Base-by-base conservation (phyloP, 768 basidiomycete genomes). In the Exsudoporus frostii region DNA sequence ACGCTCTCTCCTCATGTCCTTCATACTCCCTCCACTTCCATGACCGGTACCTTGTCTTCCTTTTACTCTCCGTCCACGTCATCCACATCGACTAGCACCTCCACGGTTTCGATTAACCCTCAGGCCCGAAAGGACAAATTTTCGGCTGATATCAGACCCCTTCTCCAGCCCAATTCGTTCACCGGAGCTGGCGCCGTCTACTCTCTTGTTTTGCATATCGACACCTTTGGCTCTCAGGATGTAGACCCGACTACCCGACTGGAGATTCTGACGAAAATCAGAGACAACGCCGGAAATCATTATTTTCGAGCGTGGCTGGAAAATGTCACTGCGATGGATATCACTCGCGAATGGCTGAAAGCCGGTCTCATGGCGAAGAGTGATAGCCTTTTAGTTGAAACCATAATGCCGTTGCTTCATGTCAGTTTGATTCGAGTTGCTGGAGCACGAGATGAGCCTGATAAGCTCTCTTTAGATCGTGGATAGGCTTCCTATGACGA, bases 281-380 rank as follows among this genome's bases (percentile, higher is more conserved):
- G 90, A 57, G 90, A 93, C 68, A 82, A 85, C 44, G 91, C 91
- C 27, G 87, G 84, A 38, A 90, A 91, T 65, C 88, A 90, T 62
- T 93, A 92, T 65, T 92, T 88, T 67, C 83, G 88, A 39, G 90
- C 89, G 5, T 92, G 90, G 90, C 79, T 83, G 15, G 90, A 90
- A 67, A 90, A 88, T 65, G n/a, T 65, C 40, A 68, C 70, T 36
- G 91, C 89, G 17, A 84, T 92, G 74, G 88, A 88, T 54, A 78
- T 92, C 33, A 82, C 88, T 39, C 79, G 88, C 45, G 88, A 89
- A 59, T 93, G 91, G 91, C 71, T 93, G 54, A 89, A 85, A 71
- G 76, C 85, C 2, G 87, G 81, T 22, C 80, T 82, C 52, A 75
- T 77, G 27, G 79, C 76, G 43, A 82, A 81, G 55, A 74, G 66